Evolutionary conservation across 176 grass and related monocot genomes (phyloP).

Genomic region (Zea luxurians): DNA sequence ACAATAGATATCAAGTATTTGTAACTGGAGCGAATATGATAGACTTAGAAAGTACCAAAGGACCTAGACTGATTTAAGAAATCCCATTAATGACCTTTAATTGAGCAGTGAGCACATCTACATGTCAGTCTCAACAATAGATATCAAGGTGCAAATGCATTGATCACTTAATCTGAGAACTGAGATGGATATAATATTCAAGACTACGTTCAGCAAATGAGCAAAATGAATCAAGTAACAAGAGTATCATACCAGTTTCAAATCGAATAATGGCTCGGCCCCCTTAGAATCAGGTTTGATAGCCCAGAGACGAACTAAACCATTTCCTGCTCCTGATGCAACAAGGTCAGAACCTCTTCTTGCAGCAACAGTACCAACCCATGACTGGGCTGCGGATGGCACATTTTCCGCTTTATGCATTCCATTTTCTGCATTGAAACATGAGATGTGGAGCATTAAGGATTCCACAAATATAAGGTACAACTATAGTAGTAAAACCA

Average conservation of each 20-base stretch:
- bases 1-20: not conserved
- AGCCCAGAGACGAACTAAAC: conserved; percentile 68
- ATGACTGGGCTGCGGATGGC: conserved; percentile 57
- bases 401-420: conserved; percentile 34
- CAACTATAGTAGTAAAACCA: not conserved
- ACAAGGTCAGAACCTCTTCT: conserved; percentile 83
- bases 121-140: too few relatives aligned
- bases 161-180: too few relatives aligned
- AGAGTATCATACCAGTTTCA: conserved; percentile 52
- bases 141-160: too few relatives aligned
- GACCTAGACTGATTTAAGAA: not conserved
- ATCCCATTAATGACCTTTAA: conserved; percentile 1
- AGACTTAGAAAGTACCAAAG: not conserved
- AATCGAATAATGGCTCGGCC: conserved; percentile 58
- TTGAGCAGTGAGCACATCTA: not conserved
- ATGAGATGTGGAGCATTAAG: conserved; percentile 2
- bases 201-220: not conserved
- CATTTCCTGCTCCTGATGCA: conserved; percentile 83
- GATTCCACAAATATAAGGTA: not conserved
- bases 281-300: conserved; percentile 70
- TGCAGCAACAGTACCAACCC: conserved; percentile 72
- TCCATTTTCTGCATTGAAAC: conserved; percentile 54
- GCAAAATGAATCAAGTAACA: not conserved
- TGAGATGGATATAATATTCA: not conserved
- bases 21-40: not conserved